Percentiles rank a stretch among this genome's conserved stretches.
phyloP scores from a whole-genome alignment of 495 filamentous ascomycete genomes.

The Trichoderma virens region DNA sequence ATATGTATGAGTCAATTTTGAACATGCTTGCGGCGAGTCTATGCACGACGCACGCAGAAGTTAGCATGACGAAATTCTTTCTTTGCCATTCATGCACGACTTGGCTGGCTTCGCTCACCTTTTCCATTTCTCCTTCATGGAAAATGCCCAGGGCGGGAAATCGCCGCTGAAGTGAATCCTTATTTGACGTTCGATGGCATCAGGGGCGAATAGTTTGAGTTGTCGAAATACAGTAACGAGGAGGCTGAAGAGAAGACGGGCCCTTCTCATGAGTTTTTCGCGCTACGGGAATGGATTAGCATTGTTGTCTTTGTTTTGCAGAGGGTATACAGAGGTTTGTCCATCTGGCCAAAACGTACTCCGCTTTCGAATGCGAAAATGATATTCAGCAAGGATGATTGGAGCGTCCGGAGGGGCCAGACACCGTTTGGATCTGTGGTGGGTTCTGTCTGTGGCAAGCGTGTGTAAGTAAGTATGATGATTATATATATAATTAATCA shows the following conservation, averaged over 20 bases:
- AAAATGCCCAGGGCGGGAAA: slow-evolving; percentile 3
- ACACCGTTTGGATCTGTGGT: background rate
- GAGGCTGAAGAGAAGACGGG: background rate
- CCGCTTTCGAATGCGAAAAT: slow-evolving; percentile 9
- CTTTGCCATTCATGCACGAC: background rate
- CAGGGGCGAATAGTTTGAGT: background rate
- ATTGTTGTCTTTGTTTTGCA: background rate
- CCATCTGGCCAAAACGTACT: background rate
- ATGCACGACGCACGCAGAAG: background rate
- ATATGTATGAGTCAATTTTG: slow-evolving; percentile 22
- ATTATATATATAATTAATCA: background rate
- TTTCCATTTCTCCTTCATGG: slow-evolving; percentile 7
- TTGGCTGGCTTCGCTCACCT: background rate
- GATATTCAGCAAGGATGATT: background rate
- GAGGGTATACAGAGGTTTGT: too few species aligned
- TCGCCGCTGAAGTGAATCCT: background rate
- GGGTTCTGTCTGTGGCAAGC: background rate
- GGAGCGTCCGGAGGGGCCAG: background rate
- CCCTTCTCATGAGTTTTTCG: background rate
- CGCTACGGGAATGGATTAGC: background rate
- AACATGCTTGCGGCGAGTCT: slow-evolving; percentile 20
- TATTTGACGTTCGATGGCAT: background rate
- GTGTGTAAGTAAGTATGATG: background rate
- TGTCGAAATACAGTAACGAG: slow-evolving; percentile 6
- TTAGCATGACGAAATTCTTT: background rate